Conservation (phyloP, 768 basidiomycete species). For the Leccinum disarticulatum region DNA sequence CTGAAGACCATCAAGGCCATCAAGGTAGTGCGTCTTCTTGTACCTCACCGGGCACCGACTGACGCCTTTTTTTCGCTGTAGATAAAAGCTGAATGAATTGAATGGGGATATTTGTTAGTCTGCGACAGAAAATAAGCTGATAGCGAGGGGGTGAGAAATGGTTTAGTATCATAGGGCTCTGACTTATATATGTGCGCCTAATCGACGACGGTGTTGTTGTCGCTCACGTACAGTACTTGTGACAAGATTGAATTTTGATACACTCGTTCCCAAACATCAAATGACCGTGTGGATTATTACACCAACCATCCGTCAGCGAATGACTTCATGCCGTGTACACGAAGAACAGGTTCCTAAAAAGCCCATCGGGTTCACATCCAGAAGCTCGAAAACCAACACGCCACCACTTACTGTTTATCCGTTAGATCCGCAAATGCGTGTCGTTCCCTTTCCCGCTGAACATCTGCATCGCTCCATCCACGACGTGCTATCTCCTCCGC, state of each 20-base stretch:
- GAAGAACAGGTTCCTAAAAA: constrained; percentile 54
- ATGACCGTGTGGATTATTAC: constrained; percentile 3
- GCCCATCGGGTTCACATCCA: background rate
- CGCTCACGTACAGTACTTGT: constrained; percentile 8
- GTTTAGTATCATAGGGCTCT: background rate
- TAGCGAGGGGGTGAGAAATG: constrained; percentile 11
- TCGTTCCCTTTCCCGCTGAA: constrained; percentile 56
- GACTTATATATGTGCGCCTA: constrained; percentile 11
- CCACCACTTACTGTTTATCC: constrained; percentile 53
- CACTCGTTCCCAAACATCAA: constrained; percentile 5
- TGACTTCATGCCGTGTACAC: constrained; percentile 49
- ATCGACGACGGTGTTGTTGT: constrained; percentile 1
- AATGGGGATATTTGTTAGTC: background rate
- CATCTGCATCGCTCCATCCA: constrained; percentile 60
- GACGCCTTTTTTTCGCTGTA: background rate
- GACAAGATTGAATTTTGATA: constrained; percentile 10
- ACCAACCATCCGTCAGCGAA: background rate
- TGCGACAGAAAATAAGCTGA: background rate
- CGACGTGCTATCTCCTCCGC: constrained; percentile 43
- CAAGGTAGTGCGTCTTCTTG: constrained; percentile 7
- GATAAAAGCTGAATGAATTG: constrained; percentile 6
- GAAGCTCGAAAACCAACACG: background rate
- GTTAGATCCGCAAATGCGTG: constrained; percentile 65
- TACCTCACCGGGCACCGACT: background rate
- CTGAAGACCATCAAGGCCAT: constrained; percentile 17